Evolutionary conservation across 768 basidiomycete genomes (phyloP), one percentile per base, ranked within the genome.

Genomic region (Russula ochroleuca): DNA sequence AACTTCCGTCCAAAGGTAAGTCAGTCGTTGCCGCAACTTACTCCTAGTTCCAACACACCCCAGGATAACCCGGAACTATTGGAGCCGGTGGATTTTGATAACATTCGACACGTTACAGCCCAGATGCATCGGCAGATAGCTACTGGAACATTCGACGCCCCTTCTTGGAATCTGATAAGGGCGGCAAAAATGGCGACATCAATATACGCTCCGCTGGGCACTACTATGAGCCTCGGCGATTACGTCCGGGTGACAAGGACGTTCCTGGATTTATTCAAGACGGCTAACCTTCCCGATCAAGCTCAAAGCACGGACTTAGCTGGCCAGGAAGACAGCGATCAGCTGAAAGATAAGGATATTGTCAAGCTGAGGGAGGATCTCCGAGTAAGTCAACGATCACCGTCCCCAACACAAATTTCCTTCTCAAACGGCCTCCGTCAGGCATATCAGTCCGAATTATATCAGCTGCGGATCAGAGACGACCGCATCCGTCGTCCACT

Each of bases 171-270:
- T 66, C 76, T 87, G 38, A 79, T 92, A 45, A 83, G 91, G 50
- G 82, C 81, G 23, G 86, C 88, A 25, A 91, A 92, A 72, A 79
- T 89, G 50, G 89, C 91, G 4, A 80, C 89, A 19, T 77, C 89
- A 31, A 85, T 95, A 51, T 95, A 95, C 69, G 90, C 85, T 6
- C 93, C 93, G 2, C 76, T 94, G n/a, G 93, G 93, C 47, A 94
- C 93, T 15, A 78, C 75, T 14, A 92, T 95, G 88, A 83, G 80
- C 59, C 78, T 95, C 17, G 92, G 94, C 13, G 89, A 95, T 72
- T 84, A 91, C 71, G 87, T 94, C 31, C 83, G 92, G 23, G 79
- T 92, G 9, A 85, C 82, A 45, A 80, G 86, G 70, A 78, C 81
- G 48, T 95, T 94, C 71, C 78, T 91, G 17, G 90, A 92, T 67